Evolutionary conservation across 441 rosid species (phyloP), one percentile per base, ranked within the genome.

Genomic region (Pelargonium citronellum): DNA sequence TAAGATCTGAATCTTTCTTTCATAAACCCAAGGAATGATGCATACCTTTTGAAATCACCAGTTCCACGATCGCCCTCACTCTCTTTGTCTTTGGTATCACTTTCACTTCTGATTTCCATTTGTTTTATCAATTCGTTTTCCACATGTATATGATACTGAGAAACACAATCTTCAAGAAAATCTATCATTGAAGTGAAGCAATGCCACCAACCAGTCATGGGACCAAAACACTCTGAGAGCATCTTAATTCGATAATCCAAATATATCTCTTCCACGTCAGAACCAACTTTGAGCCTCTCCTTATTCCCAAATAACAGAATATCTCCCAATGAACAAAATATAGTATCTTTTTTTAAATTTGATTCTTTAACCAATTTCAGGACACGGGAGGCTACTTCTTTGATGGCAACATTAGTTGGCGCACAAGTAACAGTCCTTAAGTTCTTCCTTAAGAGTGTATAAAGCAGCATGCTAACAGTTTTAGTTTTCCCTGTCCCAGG

Each of bases 401-500:
- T 80, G 64, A 88, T 67, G 12, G 91, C 87, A 67, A 81, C 73
- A 77, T 88, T 86, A 47, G 92, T 83, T 39, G 96, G 88, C 17
- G 87, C 80, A 67, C 94, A 88, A 15, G 77, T 68, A 64, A 89
- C 71, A 1, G 85, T 79, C 75, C 84, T 81, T 30, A 76, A 79
- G 27, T 68, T 77, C 64, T 65, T 67, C 44, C 67, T 79, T 46
- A 84, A 73, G 63, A 90, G 83, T 22, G 39, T 17, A 53, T 43
- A 75, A 16, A 88, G 82, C 69, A 90, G 70, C 27, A 64, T 62
- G 0, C 86, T 75, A 0, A 85, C 74, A 3, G 81, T 85, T 73
- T 81, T 87, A 1, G 92, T 87, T 69, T 90, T 90, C 53, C 96
- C 89, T 0, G 94, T 90, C 8, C 94, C 92, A 0, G 92, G 89